These are phyloP conservation scores for Colletotrichum orbiculare DNA, from an alignment of 2,329 filamentous ascomycete species.

Conservation along the genomic window DNA sequence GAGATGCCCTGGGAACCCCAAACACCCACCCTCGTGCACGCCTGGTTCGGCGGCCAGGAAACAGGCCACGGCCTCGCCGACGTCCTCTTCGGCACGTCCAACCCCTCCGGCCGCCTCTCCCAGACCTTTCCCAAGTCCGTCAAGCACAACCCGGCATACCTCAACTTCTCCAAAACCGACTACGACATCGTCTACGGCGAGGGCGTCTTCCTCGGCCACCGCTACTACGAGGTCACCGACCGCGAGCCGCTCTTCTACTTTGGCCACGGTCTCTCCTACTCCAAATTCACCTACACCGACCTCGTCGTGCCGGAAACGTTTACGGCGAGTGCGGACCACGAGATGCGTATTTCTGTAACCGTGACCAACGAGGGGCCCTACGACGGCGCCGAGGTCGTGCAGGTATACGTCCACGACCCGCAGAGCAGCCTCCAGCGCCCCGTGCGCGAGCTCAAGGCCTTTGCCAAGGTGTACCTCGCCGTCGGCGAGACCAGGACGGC, in stretches of 20 bases:
- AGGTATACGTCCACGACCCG: slow-evolving; percentile 65
- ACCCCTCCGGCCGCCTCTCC: slow-evolving; percentile 80
- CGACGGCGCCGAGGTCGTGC: slow-evolving; percentile 53
- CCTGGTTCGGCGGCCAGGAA: slow-evolving; percentile 91
- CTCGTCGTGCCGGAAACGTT: slow-evolving; percentile 56
- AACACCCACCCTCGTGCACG: slow-evolving; percentile 73
- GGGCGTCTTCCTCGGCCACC: slow-evolving; percentile 83
- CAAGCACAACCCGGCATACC: slow-evolving; percentile 79
- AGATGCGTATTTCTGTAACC: slow-evolving; percentile 46
- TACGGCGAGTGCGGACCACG: slow-evolving; percentile 48
- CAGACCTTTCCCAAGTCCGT: slow-evolving; percentile 76
- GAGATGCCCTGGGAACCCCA: slow-evolving; percentile 75
- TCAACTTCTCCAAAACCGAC: slow-evolving; percentile 79
- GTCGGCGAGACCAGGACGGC: slow-evolving; percentile 68
- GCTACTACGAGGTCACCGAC: slow-evolving; percentile 80
- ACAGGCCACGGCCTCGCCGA: slow-evolving; percentile 85
- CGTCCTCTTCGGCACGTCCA: slow-evolving; percentile 78
- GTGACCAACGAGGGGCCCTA: slow-evolving; percentile 29
- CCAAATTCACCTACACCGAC: slow-evolving; percentile 69
- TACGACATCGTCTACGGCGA: slow-evolving; percentile 81
- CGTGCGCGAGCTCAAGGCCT: slow-evolving; percentile 73
- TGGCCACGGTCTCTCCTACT: slow-evolving; percentile 84
- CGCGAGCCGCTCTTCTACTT: slow-evolving; percentile 78
- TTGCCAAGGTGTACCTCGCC: slow-evolving; percentile 71
- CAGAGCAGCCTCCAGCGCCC: slow-evolving; percentile 59